These are phyloP conservation scores for Solanum rostratum DNA, from an alignment of 257 asterid genomes.

Conservation along the genomic window DNA sequence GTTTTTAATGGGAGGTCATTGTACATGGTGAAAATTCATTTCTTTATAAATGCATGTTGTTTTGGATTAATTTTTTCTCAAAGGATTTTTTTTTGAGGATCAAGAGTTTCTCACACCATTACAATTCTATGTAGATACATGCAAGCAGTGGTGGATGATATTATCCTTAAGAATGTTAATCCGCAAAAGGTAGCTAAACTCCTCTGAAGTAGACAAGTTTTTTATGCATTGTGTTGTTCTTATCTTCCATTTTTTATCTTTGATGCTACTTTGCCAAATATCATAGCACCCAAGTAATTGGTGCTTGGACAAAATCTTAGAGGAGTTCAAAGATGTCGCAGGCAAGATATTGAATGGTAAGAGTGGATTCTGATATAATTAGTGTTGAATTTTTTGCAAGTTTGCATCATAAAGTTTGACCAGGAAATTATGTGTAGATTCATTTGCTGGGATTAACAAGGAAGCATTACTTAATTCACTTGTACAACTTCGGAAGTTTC, in stretches of 20 bases:
- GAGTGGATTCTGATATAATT: background rate
- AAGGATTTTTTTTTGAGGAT: background rate
- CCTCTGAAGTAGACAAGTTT: background rate
- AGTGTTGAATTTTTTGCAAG: background rate
- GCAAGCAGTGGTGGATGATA: constrained; percentile 93
- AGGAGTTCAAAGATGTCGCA: constrained; percentile 56
- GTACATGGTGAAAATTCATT: background rate
- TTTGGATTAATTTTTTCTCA: background rate
- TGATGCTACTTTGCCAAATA: constrained; percentile 9
- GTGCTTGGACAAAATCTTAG: constrained; percentile 60
- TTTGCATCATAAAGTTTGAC: background rate
- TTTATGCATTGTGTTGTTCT: background rate
- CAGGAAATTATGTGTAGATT: constrained; percentile 29
- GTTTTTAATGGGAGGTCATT: background rate
- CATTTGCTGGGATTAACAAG: constrained; percentile 58
- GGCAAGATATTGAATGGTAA: constrained; percentile 44
- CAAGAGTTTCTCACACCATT: constrained; percentile 1
- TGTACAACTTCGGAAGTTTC: constrained; percentile 28
- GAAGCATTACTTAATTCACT: constrained; percentile 56
- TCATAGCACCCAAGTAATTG: constrained; percentile 79
- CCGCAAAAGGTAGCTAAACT: constrained; percentile 53
- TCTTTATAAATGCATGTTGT: background rate
- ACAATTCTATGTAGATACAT: constrained; percentile 52
- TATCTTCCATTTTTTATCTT: background rate
- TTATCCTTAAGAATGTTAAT: constrained; percentile 55